A percentile compares a stretch with the other conserved stretches of the same genome.
phyloP scores from a whole-genome alignment of 1,284 basidiomycete genomes.

The Rhodotorula sp. region DNA sequence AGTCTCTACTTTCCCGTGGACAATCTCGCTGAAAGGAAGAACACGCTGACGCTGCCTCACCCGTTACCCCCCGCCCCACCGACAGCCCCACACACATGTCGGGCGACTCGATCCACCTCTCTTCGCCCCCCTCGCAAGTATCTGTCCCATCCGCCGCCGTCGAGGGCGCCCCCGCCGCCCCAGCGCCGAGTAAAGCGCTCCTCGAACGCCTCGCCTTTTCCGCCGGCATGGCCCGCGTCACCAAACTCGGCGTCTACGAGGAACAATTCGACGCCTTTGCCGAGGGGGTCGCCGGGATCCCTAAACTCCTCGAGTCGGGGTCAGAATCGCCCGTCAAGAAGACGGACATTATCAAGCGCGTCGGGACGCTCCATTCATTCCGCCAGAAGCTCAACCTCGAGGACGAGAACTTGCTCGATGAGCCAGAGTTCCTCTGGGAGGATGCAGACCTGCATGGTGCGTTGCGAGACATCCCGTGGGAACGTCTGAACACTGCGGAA shows the following conservation, averaged over 20 bases:
- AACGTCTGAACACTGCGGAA: no score
- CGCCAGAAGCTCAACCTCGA: constrained; percentile 45
- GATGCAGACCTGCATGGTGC: constrained; percentile 28
- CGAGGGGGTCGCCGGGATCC: constrained; percentile 36
- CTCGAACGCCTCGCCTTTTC: constrained; percentile 42
- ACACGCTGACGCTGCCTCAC: neutral
- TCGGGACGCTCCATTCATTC: constrained; percentile 43
- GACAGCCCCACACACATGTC: constrained; percentile 31
- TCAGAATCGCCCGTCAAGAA: constrained; percentile 42
- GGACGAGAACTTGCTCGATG: constrained; percentile 44
- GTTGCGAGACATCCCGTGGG: neutral
- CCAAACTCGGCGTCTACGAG: constrained; percentile 45
- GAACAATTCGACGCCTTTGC: constrained; percentile 43
- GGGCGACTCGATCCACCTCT: constrained; percentile 36
- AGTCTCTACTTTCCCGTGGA: no score
- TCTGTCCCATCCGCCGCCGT: neutral
- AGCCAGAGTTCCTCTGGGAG: constrained; percentile 43
- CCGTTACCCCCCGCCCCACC: neutral
- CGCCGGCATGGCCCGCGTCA: constrained; percentile 41
- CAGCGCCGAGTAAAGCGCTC: constrained; percentile 34
- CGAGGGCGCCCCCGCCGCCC: neutral
- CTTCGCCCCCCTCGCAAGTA: neutral
- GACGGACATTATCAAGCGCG: constrained; percentile 44
- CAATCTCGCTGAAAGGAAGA: neutral
- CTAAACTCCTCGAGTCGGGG: constrained; percentile 40